phyloP scores from a whole-genome alignment of 495 filamentous ascomycete genomes.

The Tuber indicum region DNA sequence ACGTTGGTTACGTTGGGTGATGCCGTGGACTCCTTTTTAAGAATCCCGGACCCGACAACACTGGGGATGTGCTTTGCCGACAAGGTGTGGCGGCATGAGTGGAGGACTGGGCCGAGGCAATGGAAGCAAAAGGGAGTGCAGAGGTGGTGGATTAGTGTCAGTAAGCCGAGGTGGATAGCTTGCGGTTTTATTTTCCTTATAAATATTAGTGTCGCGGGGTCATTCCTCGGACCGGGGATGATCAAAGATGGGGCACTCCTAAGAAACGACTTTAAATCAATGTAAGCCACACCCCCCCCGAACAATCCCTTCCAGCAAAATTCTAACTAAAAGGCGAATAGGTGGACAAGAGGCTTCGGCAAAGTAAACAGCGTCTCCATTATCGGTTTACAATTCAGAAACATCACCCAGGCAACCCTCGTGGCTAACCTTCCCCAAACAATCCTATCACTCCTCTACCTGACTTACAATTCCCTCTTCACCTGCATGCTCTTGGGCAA shows the following conservation, averaged over 20 bases:
- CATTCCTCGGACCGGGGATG: not conserved
- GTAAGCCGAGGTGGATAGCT: not conserved
- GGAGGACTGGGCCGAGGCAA: not conserved
- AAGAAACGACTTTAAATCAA: not conserved
- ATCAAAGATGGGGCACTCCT: no score
- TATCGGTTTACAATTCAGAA: constrained; percentile 8
- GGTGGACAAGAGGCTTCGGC: constrained; percentile 15
- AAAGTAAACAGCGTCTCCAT: not conserved
- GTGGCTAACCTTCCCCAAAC: constrained; percentile 45
- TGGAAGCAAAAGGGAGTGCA: not conserved
- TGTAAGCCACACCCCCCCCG: not conserved
- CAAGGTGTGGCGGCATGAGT: not conserved
- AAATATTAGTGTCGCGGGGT: not conserved
- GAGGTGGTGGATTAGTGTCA: not conserved
- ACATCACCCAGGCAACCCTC: constrained; percentile 27
- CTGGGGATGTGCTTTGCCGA: not conserved
- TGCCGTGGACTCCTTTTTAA: constrained; percentile 18
- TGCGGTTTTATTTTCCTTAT: not conserved
- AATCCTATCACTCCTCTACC: constrained; percentile 43
- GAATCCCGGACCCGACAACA: constrained; percentile 11
- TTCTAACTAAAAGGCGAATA: not conserved
- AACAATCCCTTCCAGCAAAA: not conserved
- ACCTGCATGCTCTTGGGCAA: no score
- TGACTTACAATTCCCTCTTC: not conserved
- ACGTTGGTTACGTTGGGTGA: constrained; percentile 24